Percentiles rank a stretch among this genome's conserved stretches.
Evolutionary conservation across 1,139 yeast species (phyloP).

Genomic region (Magnusiomyces tetraspermus): DNA sequence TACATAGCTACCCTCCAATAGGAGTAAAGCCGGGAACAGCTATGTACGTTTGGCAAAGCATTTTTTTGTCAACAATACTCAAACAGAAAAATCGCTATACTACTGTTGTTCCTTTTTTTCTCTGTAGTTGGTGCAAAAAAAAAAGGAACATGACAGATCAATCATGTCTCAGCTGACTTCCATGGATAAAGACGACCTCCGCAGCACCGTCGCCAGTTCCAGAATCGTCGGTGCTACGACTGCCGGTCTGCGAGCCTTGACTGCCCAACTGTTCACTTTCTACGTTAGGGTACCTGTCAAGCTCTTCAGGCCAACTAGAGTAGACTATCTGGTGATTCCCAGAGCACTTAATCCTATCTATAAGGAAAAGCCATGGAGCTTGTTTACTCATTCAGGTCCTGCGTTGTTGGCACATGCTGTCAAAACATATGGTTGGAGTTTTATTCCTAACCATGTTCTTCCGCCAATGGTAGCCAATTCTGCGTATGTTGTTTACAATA

Average conservation of each 20-base stretch:
- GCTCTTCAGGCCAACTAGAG: constrained; percentile 79
- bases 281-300: constrained; percentile 75
- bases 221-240: constrained; percentile 52
- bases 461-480: constrained; percentile 88
- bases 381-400: constrained; percentile 63
- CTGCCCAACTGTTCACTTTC: constrained; percentile 69
- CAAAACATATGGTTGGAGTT: constrained; percentile 73
- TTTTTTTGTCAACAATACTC: too few relatives aligned
- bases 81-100: too few relatives aligned
- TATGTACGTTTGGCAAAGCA: too few relatives aligned
- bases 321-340: constrained; percentile 55
- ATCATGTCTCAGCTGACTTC: background rate
- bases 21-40: too few relatives aligned
- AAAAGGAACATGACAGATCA: too few relatives aligned
- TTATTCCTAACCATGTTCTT: constrained; percentile 68
- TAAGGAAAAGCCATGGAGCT: constrained; percentile 47
- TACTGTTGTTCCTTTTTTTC: too few relatives aligned
- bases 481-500: constrained; percentile 33
- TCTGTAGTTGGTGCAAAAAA: too few relatives aligned
- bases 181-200: constrained; percentile 4
- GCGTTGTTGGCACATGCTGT: constrained; percentile 67
- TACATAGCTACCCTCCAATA: too few relatives aligned
- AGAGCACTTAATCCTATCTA: constrained; percentile 30
- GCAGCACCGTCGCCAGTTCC: constrained; percentile 10
- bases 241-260: constrained; percentile 74